Base-by-base conservation (phyloP, 163 green algal genomes). In the Chlamydomonas reinhardtii region DNA sequence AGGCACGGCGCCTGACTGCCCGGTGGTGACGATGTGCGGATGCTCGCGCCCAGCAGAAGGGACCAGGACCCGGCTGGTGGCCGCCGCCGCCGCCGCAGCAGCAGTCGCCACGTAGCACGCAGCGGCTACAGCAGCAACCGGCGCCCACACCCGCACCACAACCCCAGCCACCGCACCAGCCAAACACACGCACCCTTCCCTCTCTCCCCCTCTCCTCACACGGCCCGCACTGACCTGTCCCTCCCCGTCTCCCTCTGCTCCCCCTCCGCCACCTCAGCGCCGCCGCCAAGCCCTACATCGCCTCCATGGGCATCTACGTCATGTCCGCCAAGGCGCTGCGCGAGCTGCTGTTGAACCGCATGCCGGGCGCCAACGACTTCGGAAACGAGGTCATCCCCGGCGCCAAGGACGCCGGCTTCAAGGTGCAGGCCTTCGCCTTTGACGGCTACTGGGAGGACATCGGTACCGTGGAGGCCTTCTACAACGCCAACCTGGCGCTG, bases 231-330 rank as follows among this genome's bases (percentile, higher is more conserved):
- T n/a, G n/a, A n/a, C n/a, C n/a, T n/a, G 29, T 4, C 64, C 64
- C 29, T 31, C 0, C 31, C 32, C 71, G 37, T 8, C 16, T 66
- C 43, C 43, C 2, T 11, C 73, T 29, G 48, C 52, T 69, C 48
- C 73, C 52, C 54, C 32, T 31, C 32, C 34, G 19, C 64, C 39
- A 11, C 64, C 0, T 20, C 69, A 93, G 87, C 66, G 90, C 90
- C 54, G 65, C 81, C 56, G 91, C 94, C 76, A 95, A 97, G 91
- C 96, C 96, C 32, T 99, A 95, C 95, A 98, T 99, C 87, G 97
- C 97, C 22, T 96, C 92, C 89, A 99, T 99, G 98, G 98, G 98
- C 73, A 98, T 99, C 94, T 99, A 99, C 91, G 95, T 99, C 43
- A 98, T 99, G 93, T 96, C 94, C 61, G 93, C 94, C 27, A 88